A percentile compares a stretch with the other conserved stretches of the same genome.
Evolutionary conservation across 2,329 filamentous ascomycete species (phyloP).

Genomic region (Cercospora sp.): DNA sequence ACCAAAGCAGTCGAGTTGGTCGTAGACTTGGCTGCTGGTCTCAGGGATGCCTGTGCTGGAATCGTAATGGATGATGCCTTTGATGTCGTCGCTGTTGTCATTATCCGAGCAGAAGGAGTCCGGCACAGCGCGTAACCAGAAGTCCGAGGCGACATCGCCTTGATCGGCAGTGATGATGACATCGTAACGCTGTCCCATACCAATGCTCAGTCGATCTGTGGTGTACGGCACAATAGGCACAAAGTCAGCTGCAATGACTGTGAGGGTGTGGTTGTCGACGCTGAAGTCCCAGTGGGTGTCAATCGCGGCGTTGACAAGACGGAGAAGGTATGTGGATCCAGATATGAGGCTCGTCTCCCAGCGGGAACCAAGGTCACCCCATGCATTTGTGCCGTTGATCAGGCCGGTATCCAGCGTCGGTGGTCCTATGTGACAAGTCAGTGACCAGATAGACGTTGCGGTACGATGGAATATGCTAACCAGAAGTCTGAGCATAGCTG

Average conservation of each 20-base stretch:
- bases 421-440: slow-evolving; percentile 19
- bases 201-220: neutral
- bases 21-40: slow-evolving; percentile 36
- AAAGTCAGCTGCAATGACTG: neutral
- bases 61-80: slow-evolving; percentile 42
- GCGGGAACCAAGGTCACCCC: slow-evolving; percentile 29
- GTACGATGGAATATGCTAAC: neutral
- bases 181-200: neutral
- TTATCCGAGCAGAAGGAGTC: neutral
- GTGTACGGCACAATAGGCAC: neutral
- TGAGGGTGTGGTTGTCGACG: neutral
- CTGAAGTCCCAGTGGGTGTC: neutral
- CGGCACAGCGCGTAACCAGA: neutral
- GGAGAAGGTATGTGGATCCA: slow-evolving; percentile 32
- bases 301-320: neutral
- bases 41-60: slow-evolving; percentile 35
- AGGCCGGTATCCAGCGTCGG: slow-evolving; percentile 40
- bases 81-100: neutral
- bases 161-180: neutral
- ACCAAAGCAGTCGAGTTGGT: slow-evolving; percentile 41
- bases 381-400: slow-evolving; percentile 39
- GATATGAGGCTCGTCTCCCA: slow-evolving; percentile 33
- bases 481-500: slow-evolving; percentile 27
- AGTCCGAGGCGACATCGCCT: neutral
- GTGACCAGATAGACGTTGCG: neutral